phyloP scores from a whole-genome alignment of 1,139 yeast species.

The Williopsis jadinii region DNA sequence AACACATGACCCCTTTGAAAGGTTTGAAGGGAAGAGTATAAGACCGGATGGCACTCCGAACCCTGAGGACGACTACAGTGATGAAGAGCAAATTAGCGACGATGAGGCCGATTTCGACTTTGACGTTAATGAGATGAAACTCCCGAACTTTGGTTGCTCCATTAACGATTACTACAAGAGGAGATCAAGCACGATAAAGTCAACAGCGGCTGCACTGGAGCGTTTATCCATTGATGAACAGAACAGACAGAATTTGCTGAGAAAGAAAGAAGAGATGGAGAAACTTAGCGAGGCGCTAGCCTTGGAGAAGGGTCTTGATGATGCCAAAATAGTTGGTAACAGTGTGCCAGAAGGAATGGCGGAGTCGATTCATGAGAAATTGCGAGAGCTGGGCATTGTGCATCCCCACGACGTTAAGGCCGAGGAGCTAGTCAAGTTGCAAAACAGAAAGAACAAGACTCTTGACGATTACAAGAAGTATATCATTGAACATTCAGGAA shows the following conservation, averaged over 20 bases:
- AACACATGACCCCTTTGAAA: conserved; percentile 50
- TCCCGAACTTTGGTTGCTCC: conserved; percentile 47
- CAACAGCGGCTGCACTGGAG: conserved; percentile 1
- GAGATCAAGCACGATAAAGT: neutral
- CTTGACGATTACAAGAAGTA: conserved; percentile 15
- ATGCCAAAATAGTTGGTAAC: conserved; percentile 44
- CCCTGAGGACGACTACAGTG: conserved; percentile 39
- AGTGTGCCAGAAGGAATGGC: conserved; percentile 39
- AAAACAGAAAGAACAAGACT: conserved; percentile 15
- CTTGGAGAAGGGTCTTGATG: conserved; percentile 51
- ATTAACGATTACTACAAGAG: conserved; percentile 18
- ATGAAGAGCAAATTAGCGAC: conserved; percentile 63
- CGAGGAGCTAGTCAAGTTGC: conserved; percentile 14
- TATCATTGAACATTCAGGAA: conserved; percentile 13
- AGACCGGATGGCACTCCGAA: conserved; percentile 6
- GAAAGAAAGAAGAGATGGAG: conserved; percentile 1
- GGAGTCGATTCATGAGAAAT: conserved; percentile 32
- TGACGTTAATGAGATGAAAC: conserved; percentile 52
- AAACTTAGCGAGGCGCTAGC: conserved; percentile 46
- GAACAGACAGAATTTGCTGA: neutral
- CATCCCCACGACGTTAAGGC: conserved; percentile 8
- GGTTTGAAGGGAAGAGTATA: conserved; percentile 27
- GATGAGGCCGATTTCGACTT: conserved; percentile 54
- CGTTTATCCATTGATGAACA: neutral
- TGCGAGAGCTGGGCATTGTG: conserved; percentile 22